A percentile compares a stretch with the other conserved stretches of the same genome.
Evolutionary conservation across 805 yeast genomes (phyloP).

Genomic region (Candida incommunis): DNA sequence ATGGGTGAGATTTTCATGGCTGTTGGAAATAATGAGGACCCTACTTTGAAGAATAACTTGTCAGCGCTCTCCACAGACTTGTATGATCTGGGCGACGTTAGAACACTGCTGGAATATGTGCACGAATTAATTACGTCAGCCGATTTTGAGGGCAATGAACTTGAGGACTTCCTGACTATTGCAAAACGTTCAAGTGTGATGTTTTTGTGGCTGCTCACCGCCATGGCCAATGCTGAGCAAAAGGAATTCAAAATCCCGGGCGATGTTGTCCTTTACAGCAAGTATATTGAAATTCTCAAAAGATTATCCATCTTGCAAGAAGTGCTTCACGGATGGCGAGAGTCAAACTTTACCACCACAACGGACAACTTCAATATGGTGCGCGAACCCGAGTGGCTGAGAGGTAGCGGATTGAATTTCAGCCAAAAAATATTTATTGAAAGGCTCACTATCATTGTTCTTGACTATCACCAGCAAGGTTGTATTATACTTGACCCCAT

Average conservation of each 20-base stretch:
- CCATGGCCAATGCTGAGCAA: neutral
- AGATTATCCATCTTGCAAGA: neutral
- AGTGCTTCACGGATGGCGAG: neutral
- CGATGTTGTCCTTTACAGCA: neutral
- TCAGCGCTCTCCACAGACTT: neutral
- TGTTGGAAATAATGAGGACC: neutral
- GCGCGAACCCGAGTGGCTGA: neutral
- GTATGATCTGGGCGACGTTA: neutral
- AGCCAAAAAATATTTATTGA: neutral
- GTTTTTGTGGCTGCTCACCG: neutral
- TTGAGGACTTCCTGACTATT: neutral
- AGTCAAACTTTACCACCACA: neutral
- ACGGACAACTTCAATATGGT: neutral
- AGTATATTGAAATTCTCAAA: neutral
- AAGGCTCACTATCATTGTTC: slow-evolving; percentile 4
- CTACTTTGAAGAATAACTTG: neutral
- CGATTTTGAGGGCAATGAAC: neutral
- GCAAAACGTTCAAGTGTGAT: neutral
- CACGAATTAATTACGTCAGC: neutral
- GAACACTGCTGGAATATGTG: neutral
- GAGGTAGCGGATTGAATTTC: neutral
- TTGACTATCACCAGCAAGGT: slow-evolving; percentile 3
- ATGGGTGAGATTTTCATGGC: neutral
- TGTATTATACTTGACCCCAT: neutral
- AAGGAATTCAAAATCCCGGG: neutral